phyloP scores from a whole-genome alignment of 768 basidiomycete genomes.

The Clavulina sp. region DNA sequence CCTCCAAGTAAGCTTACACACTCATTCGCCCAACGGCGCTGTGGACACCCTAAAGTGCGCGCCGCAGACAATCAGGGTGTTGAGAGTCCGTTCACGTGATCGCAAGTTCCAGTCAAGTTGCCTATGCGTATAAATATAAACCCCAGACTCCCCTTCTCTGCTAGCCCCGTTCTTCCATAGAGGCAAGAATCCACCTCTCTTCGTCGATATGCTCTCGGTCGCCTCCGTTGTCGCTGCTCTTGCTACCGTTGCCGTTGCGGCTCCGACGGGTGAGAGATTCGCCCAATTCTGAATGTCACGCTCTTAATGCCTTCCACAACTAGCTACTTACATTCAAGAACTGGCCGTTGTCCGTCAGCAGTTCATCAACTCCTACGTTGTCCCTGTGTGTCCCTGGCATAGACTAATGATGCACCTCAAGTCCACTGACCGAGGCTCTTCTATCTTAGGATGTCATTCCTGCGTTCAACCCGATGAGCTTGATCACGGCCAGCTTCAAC shows the following conservation, averaged over 20 bases:
- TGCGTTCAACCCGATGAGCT: conserved; percentile 6
- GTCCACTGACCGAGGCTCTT: neutral
- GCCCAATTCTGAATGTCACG: neutral
- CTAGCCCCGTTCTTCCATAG: no score
- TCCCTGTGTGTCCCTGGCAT: conserved; percentile 3
- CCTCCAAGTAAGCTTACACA: no score
- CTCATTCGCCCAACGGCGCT: no score
- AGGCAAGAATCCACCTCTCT: no score
- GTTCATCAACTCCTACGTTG: conserved; percentile 8
- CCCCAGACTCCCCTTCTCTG: no score
- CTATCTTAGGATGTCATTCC: conserved; percentile 6
- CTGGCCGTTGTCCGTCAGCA: conserved; percentile 8
- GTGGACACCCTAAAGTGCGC: no score
- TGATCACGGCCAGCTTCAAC: neutral
- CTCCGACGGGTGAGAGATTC: neutral
- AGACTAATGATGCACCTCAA: neutral
- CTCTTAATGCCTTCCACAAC: neutral
- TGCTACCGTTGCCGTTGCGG: neutral
- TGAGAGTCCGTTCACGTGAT: no score
- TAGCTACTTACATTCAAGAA: conserved; percentile 7
- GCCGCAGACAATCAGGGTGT: no score
- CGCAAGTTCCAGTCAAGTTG: no score
- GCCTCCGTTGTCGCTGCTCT: neutral
- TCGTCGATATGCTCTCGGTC: neutral
- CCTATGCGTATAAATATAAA: no score